Base-by-base conservation (phyloP, 371 early-diverging fungal species). In the Ordospora pajunii region DNA sequence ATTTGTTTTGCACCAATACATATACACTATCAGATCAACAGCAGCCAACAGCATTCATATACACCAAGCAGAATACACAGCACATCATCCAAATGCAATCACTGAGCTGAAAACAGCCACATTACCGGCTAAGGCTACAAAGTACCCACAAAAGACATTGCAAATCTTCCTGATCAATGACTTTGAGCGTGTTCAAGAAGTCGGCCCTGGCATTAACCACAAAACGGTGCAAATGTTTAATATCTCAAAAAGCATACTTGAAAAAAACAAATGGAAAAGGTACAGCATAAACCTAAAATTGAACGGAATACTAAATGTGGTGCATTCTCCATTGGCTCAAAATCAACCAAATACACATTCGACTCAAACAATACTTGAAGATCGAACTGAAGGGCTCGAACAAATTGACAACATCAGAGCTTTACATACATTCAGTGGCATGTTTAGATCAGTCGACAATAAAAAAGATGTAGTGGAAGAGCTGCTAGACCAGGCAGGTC, bases 101-200 rank as follows among this genome's bases (percentile, higher is more conserved):
- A 32, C 1, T 32, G 32, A 32, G 5, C 32, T 32, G 32, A 32
- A 2, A 1, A 32, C 2, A 2, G 5, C 32, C 1, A 5, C 5
- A 32, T 32, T 5, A 2, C 1, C 32, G 5, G 32, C 32, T 5
- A 32, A 32, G 32, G 32, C 5, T 32, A 32, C 32, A 32, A 32
- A 5, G 1, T 1, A 32, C 5, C 1, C 32, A 58, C 11, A 58
- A 58, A 19, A 58, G 58, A 37, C 2, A 58, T 68, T 49, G 50
- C 32, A 46, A 5, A 27, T 68, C 1, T 49, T 68, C 17, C 27
- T 68, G 9, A 44, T 68, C n/a, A 68, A 68, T 50, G 68, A 68
- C 17, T 49, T n/a, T 37, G 68, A 68, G 6, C 44, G 49, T 23
- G 49, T 68, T 0, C 50, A 68, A 50, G 68, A 68, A 37, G 27